Evolutionary conservation across 2,329 filamentous ascomycete genomes (phyloP).

Genomic region (Colletotrichum karsti): DNA sequence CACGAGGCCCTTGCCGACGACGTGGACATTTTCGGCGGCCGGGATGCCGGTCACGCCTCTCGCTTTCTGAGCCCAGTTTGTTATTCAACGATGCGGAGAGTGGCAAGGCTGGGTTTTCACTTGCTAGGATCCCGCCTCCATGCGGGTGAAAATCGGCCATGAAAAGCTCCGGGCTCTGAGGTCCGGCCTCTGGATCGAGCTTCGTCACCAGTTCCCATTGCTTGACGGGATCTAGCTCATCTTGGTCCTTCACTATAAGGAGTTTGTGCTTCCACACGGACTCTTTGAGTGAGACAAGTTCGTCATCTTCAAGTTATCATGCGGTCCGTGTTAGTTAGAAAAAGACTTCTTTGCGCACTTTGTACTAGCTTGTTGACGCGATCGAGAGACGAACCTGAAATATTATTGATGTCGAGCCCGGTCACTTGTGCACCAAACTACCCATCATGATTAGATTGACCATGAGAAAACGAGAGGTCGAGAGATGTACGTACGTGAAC

Average conservation of each 20-base stretch:
- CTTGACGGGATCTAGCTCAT: slow-evolving; percentile 47
- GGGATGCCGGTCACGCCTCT: slow-evolving; percentile 47
- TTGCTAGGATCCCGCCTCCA: slow-evolving; percentile 46
- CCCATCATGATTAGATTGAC: not conserved
- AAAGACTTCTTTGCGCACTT: no score
- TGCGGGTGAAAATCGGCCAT: slow-evolving; percentile 49
- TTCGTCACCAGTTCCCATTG: slow-evolving; percentile 54
- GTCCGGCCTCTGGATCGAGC: slow-evolving; percentile 49
- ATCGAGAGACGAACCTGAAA: no score
- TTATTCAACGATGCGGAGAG: no score
- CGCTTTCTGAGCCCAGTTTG: slow-evolving; percentile 36
- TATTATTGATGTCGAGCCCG: slow-evolving; percentile 45
- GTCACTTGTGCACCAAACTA: slow-evolving; percentile 38
- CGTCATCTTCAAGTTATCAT: slow-evolving; percentile 38
- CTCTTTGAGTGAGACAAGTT: slow-evolving; percentile 44
- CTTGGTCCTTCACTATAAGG: slow-evolving; percentile 51
- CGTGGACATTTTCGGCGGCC: slow-evolving; percentile 50
- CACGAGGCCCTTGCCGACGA: slow-evolving; percentile 56
- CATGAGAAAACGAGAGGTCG: not conserved
- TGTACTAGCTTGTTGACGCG: no score
- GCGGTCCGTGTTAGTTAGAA: no score
- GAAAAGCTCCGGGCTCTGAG: slow-evolving; percentile 50
- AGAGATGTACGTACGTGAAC: not conserved
- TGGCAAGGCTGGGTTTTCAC: not conserved
- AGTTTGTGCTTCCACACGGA: slow-evolving; percentile 53